Conservation (phyloP, 768 basidiomycete genomes). For the Tulasnella sp. region DNA sequence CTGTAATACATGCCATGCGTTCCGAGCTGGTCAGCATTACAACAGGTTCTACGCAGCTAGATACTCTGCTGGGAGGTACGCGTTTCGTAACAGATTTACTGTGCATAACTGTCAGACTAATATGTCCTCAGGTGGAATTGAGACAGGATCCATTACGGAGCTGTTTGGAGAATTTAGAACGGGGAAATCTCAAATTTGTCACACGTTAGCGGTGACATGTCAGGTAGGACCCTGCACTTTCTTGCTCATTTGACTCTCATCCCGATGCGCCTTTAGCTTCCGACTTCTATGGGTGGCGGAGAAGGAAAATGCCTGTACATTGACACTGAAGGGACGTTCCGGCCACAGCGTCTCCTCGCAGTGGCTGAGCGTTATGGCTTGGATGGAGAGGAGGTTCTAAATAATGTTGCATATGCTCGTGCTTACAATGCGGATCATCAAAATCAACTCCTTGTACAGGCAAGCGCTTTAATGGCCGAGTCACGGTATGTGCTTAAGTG, state of each 20-base stretch:
- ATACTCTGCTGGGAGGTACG: conserved; percentile 84
- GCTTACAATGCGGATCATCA: conserved; percentile 99
- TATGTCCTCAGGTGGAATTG: conserved; percentile 63
- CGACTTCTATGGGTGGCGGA: conserved; percentile 94
- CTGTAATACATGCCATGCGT: conserved; percentile 88
- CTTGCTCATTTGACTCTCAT: neutral
- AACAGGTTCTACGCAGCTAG: conserved; percentile 90
- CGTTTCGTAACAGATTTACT: neutral
- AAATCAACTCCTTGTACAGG: conserved; percentile 71
- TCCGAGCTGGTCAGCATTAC: conserved; percentile 94
- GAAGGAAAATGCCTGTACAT: conserved; percentile 99
- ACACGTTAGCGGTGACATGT: conserved; percentile 95
- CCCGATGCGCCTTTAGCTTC: conserved; percentile 35
- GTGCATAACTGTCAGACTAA: neutral
- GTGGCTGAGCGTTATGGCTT: conserved; percentile 94
- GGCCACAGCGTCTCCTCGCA: conserved; percentile 85
- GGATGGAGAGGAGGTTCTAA: conserved; percentile 93
- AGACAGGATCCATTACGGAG: conserved; percentile 97
- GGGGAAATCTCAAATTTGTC: conserved; percentile 95
- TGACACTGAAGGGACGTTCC: conserved; percentile 98
- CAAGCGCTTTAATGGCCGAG: conserved; percentile 98
- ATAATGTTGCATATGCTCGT: conserved; percentile 95
- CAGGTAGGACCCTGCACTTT: conserved; percentile 47
- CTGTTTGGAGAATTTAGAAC: conserved; percentile 97
- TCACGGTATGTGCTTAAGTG: conserved; percentile 49